Evolutionary conservation across 495 filamentous ascomycete genomes (phyloP), one percentile per base, ranked within the genome.

Genomic region (Aspergillus kassunensis): DNA sequence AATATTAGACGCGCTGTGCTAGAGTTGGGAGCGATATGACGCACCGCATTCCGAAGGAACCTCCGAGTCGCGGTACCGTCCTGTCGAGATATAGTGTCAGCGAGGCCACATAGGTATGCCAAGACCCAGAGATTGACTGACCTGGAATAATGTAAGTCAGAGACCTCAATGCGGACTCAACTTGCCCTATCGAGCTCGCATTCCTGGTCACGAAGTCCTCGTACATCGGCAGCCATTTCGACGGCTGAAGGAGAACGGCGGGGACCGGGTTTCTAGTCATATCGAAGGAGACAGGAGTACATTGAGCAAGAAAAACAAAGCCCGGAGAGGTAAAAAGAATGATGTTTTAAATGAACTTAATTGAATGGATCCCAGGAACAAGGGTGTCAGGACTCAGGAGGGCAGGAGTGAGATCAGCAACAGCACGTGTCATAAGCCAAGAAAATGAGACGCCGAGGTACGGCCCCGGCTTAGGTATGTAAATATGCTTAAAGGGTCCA

Each of bases 101-200:
- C 35, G 19, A 24, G 20, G 19, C 15, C n/a, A 16, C 10, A 27
- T 7, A 20, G n/a, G 33, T 8, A 19, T 24, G 11, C 35, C 6
- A 3, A n/a, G 12, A 16, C 8, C 9, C 10, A 21, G 9, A 18
- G 7, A 24, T 4, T 19, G 24, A 49, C 74, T 43, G 60, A 90
- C 87, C 89, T 41, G 93, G 93, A 21, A 98, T 91, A 59, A 98
- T 91, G 65, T 97, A 97, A 18, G 91, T 95, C 44, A 98, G 72
- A 4, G 88, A 92, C 18, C 95, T 83, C 62, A 98, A 73, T 13
- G 89, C 89, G 35, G 88, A 92, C 73, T 98, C 93, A 50, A 98
- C 91, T 65, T 95, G 90, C 12, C 86, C 85, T 46, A 98, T 89
- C 19, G 92, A 88, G 65, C 87, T 85, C 47, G 90, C 80, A 69